A percentile compares a stretch with the other conserved stretches of the same genome.
These are phyloP conservation scores for Galerina marginata DNA, from an alignment of 768 basidiomycete species.

Conservation along the genomic window DNA sequence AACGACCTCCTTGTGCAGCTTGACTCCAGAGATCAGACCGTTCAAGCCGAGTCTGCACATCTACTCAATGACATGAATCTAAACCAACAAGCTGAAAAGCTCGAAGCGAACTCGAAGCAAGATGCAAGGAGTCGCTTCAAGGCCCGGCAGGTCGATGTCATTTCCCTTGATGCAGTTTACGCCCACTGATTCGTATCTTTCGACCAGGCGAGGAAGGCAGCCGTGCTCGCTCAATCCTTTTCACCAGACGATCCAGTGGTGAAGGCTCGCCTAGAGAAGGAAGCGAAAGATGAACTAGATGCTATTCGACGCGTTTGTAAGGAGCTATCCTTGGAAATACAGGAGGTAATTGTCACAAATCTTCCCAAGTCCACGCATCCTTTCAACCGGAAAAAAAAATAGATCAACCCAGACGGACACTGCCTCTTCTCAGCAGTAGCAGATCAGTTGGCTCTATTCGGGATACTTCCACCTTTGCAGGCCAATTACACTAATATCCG, in stretches of 20 bases:
- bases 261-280: conserved; percentile 63
- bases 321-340: conserved; percentile 64
- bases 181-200: conserved; percentile 10
- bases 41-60: conserved; percentile 53
- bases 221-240: conserved; percentile 59
- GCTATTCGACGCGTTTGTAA: conserved; percentile 70
- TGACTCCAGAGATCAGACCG: conserved; percentile 61
- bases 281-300: conserved; percentile 70
- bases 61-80: conserved; percentile 55
- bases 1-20: conserved; percentile 81
- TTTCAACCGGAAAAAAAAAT: conserved; percentile 6
- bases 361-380: neutral
- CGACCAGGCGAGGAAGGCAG: conserved; percentile 73
- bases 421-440: conserved; percentile 95
- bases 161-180: neutral
- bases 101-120: conserved; percentile 47
- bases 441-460: conserved; percentile 84
- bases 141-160: conserved; percentile 66
- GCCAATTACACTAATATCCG: conserved; percentile 70
- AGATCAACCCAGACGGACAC: conserved; percentile 96
- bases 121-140: conserved; percentile 68
- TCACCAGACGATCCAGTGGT: conserved; percentile 59
- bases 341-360: conserved; percentile 54
- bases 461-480: conserved; percentile 60
- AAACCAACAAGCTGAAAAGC: conserved; percentile 35